A percentile compares a stretch with the other conserved stretches of the same genome.
Evolutionary conservation across 2,329 filamentous ascomycete genomes (phyloP).

Genomic region (Talaromyces sp.): DNA sequence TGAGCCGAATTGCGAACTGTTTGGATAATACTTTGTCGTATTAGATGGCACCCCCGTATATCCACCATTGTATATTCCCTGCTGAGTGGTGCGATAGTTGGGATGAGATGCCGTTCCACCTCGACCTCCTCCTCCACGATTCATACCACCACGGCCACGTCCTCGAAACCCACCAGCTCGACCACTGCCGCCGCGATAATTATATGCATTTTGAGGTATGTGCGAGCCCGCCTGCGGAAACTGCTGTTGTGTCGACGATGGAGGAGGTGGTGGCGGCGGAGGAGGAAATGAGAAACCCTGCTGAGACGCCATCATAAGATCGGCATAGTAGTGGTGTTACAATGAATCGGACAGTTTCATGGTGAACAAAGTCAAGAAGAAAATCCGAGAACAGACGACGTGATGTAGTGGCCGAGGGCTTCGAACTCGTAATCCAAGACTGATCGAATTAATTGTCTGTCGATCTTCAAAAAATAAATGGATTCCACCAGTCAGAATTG

Average conservation of each 20-base stretch:
- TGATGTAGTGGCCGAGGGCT: background rate
- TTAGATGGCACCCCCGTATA: slow-evolving; percentile 24
- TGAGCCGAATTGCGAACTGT: background rate
- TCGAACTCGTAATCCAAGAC: background rate
- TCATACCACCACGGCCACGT: slow-evolving; percentile 32
- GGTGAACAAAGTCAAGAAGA: background rate
- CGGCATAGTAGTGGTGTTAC: slow-evolving; percentile 2
- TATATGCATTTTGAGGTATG: slow-evolving; percentile 19
- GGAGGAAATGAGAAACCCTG: slow-evolving; percentile 44
- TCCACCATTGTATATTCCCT: slow-evolving; percentile 21
- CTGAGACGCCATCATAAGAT: slow-evolving; percentile 32
- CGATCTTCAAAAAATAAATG: background rate
- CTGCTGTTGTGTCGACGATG: slow-evolving; percentile 16
- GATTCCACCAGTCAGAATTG: slow-evolving; percentile 3
- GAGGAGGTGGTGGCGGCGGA: slow-evolving; percentile 40
- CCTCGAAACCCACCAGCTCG: slow-evolving; percentile 27
- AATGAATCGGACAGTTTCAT: background rate
- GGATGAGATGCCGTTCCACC: slow-evolving; percentile 23
- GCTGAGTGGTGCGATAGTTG: slow-evolving; percentile 19
- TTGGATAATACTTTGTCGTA: background rate
- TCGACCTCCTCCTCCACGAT: slow-evolving; percentile 20
- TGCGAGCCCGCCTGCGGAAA: slow-evolving; percentile 20
- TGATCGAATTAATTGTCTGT: background rate
- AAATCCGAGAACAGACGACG: background rate
- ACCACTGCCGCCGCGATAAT: slow-evolving; percentile 23